These are phyloP conservation scores for Ustilago sp. DNA, from an alignment of 1,284 basidiomycete genomes.

Conservation along the genomic window DNA sequence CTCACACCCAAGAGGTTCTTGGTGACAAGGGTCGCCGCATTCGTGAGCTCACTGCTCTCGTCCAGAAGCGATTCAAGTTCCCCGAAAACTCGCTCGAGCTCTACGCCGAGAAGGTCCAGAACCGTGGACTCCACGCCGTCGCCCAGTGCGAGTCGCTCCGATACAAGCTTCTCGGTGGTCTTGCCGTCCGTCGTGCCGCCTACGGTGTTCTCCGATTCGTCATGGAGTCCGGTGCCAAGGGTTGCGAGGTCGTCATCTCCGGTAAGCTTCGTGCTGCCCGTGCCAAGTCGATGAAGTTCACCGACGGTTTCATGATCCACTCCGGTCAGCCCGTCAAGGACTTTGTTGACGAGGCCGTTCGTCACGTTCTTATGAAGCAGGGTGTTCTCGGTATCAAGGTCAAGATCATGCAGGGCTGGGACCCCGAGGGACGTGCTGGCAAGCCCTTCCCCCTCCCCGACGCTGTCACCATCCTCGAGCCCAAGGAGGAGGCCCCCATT, in stretches of 20 bases:
- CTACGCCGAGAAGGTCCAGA: constrained; percentile 99
- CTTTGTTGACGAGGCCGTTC: constrained; percentile 97
- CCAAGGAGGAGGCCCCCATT: constrained; percentile 75
- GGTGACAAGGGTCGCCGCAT: constrained; percentile 99
- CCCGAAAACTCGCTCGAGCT: constrained; percentile 97
- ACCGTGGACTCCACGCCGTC: constrained; percentile 97
- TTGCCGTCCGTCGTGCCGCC: constrained; percentile 98
- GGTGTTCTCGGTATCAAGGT: constrained; percentile 99
- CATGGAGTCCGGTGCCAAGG: constrained; percentile 99
- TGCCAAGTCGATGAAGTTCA: constrained; percentile 99
- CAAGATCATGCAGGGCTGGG: constrained; percentile 99
- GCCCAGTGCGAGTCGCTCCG: constrained; percentile 98
- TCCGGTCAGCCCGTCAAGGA: constrained; percentile 97
- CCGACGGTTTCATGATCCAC: constrained; percentile 99
- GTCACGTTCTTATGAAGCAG: constrained; percentile 98
- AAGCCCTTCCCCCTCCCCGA: constrained; percentile 94
- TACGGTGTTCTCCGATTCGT: constrained; percentile 99
- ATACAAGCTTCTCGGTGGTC: constrained; percentile 99
- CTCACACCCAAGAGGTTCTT: constrained; percentile 99
- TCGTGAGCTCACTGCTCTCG: constrained; percentile 96
- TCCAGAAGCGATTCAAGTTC: constrained; percentile 99
- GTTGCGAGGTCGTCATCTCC: constrained; percentile 99
- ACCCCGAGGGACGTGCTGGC: constrained; percentile 80
- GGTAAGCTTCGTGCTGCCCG: constrained; percentile 99
- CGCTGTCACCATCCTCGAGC: constrained; percentile 89